Conservation (phyloP, 768 basidiomycete species). For the Boletellus ananiceps region DNA sequence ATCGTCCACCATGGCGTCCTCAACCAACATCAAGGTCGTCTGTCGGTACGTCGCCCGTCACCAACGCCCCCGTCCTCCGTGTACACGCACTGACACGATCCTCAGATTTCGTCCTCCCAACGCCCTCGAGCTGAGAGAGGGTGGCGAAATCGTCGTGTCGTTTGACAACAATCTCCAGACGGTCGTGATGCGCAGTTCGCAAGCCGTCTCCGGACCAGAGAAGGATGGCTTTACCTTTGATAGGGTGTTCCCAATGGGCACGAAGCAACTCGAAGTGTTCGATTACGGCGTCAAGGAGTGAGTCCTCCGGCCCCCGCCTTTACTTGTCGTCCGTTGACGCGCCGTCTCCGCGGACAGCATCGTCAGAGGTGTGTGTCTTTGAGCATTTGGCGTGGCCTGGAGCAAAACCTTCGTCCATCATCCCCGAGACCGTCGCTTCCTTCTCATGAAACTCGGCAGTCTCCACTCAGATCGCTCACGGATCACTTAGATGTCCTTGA, state of each 20-base stretch:
- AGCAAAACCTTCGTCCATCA: background rate
- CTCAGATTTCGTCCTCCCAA: slow-evolving; percentile 92
- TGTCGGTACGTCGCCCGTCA: slow-evolving; percentile 73
- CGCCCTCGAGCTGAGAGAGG: slow-evolving; percentile 81
- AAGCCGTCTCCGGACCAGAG: slow-evolving; percentile 76
- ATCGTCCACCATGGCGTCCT: slow-evolving; percentile 57
- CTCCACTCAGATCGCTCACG: slow-evolving; percentile 16
- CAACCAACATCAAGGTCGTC: slow-evolving; percentile 95
- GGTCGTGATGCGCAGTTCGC: slow-evolving; percentile 70
- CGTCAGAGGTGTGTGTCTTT: slow-evolving; percentile 65
- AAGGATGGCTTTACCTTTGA: slow-evolving; percentile 98
- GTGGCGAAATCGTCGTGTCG: slow-evolving; percentile 83
- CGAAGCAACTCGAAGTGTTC: slow-evolving; percentile 90
- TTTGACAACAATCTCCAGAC: slow-evolving; percentile 86
- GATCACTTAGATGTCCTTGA: slow-evolving; percentile 80
- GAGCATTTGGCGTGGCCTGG: slow-evolving; percentile 1
- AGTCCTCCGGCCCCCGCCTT: slow-evolving; percentile 30
- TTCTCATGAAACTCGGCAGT: background rate
- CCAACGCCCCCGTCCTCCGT: slow-evolving; percentile 2
- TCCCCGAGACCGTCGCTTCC: slow-evolving; percentile 3
- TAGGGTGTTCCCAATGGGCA: slow-evolving; percentile 89
- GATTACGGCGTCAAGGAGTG: slow-evolving; percentile 98
- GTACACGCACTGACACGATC: background rate
- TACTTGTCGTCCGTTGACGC: slow-evolving; percentile 15
- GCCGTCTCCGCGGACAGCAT: slow-evolving; percentile 47